Evolutionary conservation across 208 protist genomes (phyloP).

Genomic region (Herpetomonas samuelpessoai): DNA sequence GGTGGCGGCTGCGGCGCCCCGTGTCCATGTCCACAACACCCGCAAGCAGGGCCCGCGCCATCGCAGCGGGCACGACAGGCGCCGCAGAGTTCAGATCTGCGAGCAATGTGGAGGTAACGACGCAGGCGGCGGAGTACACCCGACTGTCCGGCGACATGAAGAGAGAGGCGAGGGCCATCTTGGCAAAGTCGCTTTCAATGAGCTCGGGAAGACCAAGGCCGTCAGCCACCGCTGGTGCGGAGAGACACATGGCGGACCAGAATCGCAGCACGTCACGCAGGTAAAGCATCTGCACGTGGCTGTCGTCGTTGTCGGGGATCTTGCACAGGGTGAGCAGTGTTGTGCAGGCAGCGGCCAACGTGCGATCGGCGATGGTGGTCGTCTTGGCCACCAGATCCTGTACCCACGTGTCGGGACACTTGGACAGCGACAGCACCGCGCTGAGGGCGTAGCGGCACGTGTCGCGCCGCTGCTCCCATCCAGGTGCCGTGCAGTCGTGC

Average conservation of each 20-base stretch:
- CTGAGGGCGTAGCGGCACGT: slow-evolving; percentile 57
- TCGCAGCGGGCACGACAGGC: slow-evolving; percentile 6
- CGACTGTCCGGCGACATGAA: slow-evolving; percentile 42
- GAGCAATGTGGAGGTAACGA: slow-evolving; percentile 39
- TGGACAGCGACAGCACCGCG: slow-evolving; percentile 62
- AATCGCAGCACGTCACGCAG: slow-evolving; percentile 60
- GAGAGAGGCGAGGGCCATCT: slow-evolving; percentile 52
- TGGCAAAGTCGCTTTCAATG: slow-evolving; percentile 45
- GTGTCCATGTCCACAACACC: neutral
- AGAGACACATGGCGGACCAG: slow-evolving; percentile 43
- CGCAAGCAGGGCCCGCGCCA: slow-evolving; percentile 4
- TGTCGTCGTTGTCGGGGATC: slow-evolving; percentile 70
- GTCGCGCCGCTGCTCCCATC: slow-evolving; percentile 40
- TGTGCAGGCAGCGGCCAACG: slow-evolving; percentile 38
- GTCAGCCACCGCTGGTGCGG: slow-evolving; percentile 38
- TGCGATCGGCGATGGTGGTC: slow-evolving; percentile 17
- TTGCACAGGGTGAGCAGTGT: slow-evolving; percentile 79
- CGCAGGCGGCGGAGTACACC: slow-evolving; percentile 52
- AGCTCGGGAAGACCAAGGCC: slow-evolving; percentile 26
- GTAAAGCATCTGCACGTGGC: slow-evolving; percentile 47
- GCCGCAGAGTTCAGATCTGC: slow-evolving; percentile 17
- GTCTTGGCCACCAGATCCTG: slow-evolving; percentile 52
- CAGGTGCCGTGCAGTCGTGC: slow-evolving; percentile 40
- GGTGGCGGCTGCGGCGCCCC: neutral
- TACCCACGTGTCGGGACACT: slow-evolving; percentile 60